Base-by-base conservation (phyloP, 495 filamentous ascomycete genomes). In the Extremus antarcticus region DNA sequence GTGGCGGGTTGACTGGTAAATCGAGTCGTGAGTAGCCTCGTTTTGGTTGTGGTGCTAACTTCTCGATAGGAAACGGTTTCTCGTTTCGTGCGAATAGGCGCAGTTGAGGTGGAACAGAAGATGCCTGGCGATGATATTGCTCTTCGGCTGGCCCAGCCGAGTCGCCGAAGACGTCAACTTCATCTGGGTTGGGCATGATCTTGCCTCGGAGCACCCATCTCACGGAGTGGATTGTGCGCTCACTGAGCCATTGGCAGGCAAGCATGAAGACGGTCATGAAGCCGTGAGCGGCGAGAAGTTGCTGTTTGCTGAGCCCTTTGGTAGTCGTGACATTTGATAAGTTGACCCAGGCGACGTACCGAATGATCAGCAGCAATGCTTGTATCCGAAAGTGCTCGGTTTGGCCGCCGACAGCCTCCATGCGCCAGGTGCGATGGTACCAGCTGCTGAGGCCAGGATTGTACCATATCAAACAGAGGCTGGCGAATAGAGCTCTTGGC, bases 361-460 rank as follows among this genome's bases (percentile, higher is more conserved):
- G 25, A 8, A 58, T 38, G 1, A 43, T 22, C 3, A 58, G 47
- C 24, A 58, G 23, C 41, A 58, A 1, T 4, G 49, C 16, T 21
- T 62, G 59, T 15, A 55, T 43, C 15, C 55, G 48, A 35, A 55
- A 58, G 32, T 62, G 49, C 29, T 62, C 55, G 1, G 38, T 48
- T 22, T 55, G 55, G 16, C 59, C 59, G 2, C 39, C 25, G 39
- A 62, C 38, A 7, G 51, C 32, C 23, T 62, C 59, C 2, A 58
- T 40, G 41, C 59, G 59, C 43, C 45, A 24, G 17, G 55, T 58
- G 39, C 55, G 55, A 47, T 62, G 55, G 35, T 51, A 62, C 55
- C 55, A 62, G 19, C 45, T 43, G 43, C 39, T 58, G 24, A 58
- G 43, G 3, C 59, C 48, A 13, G 43, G 59, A 41, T 62, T 58